phyloP scores from a whole-genome alignment of 805 yeast genomes.

The Saturnispora quitensis region DNA sequence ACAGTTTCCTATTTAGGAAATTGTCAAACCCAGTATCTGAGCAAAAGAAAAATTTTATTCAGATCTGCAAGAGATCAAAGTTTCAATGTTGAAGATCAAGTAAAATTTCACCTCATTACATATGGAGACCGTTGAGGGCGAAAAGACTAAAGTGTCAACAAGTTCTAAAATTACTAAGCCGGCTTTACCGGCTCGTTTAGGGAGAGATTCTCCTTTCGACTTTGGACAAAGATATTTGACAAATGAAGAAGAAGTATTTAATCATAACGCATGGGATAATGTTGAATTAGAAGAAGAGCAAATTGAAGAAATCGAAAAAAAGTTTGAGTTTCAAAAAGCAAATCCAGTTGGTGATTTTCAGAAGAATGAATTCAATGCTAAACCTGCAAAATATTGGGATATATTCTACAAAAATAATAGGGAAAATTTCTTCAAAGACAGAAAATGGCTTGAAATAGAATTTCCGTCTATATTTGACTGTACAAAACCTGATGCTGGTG shows the following conservation, averaged over 20 bases:
- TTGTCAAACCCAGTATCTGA: background rate
- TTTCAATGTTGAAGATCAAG: background rate
- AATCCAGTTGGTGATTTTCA: constrained; percentile 86
- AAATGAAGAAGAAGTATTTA: constrained; percentile 75
- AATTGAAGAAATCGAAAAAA: constrained; percentile 37
- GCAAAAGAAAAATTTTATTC: background rate
- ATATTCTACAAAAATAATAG: constrained; percentile 81
- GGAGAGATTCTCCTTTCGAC: constrained; percentile 82
- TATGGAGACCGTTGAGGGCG: background rate
- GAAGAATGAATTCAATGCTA: constrained; percentile 63
- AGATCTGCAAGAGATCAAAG: background rate
- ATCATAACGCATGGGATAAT: constrained; percentile 94
- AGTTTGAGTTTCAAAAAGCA: constrained; percentile 65
- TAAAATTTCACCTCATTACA: background rate
- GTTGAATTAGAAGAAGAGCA: constrained; percentile 97
- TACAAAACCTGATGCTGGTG: constrained; percentile 63
- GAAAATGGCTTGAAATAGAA: constrained; percentile 93
- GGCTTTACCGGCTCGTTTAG: constrained; percentile 48
- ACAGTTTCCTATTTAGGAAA: constrained; percentile 7
- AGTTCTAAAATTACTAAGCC: constrained; percentile 27
- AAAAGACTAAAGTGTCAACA: background rate
- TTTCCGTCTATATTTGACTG: constrained; percentile 79
- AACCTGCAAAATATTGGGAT: constrained; percentile 95
- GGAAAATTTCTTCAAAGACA: constrained; percentile 91
- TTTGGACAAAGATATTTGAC: constrained; percentile 80